Conservation (phyloP, 2,329 filamentous ascomycete species). For the Coniochaeta prunicola region DNA sequence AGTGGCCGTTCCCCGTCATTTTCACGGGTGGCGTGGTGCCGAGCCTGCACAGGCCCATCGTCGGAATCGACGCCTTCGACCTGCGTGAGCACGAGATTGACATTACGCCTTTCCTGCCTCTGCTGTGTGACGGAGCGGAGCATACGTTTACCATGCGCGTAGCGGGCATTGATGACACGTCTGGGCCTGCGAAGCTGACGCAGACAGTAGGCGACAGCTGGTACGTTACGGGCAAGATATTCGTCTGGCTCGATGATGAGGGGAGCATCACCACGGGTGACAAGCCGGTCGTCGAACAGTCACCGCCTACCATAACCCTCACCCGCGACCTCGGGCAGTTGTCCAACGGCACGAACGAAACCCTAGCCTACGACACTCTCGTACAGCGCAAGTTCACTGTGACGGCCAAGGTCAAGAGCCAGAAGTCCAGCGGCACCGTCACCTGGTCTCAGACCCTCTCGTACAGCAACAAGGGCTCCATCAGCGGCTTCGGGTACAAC, state of each 20-base stretch:
- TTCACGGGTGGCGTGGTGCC: constrained; percentile 77
- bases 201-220: constrained; percentile 58
- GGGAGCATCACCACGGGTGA: constrained; percentile 45
- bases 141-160: constrained; percentile 66
- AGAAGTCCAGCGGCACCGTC: constrained; percentile 24
- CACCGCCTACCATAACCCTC: constrained; percentile 39
- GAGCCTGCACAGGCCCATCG: constrained; percentile 69
- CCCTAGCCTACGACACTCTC: constrained; percentile 49
- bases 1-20: constrained; percentile 76
- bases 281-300: constrained; percentile 20
- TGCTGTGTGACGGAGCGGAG: constrained; percentile 55
- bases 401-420: constrained; percentile 42
- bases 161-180: constrained; percentile 54
- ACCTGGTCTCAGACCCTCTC: constrained; percentile 53
- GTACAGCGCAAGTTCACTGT: constrained; percentile 50
- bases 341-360: constrained; percentile 43
- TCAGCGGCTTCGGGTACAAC: constrained; percentile 24
- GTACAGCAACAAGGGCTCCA: constrained; percentile 44
- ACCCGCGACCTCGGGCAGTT: constrained; percentile 38
- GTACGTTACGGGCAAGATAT: constrained; percentile 73
- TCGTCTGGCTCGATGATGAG: constrained; percentile 60
- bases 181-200: constrained; percentile 37
- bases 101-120: constrained; percentile 66
- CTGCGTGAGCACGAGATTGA: constrained; percentile 76
- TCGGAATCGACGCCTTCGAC: constrained; percentile 73